A percentile compares a stretch with the other conserved stretches of the same genome.
These are phyloP conservation scores for Penicillium sp. DNA, from an alignment of 2,329 filamentous ascomycete genomes.

Conservation along the genomic window DNA sequence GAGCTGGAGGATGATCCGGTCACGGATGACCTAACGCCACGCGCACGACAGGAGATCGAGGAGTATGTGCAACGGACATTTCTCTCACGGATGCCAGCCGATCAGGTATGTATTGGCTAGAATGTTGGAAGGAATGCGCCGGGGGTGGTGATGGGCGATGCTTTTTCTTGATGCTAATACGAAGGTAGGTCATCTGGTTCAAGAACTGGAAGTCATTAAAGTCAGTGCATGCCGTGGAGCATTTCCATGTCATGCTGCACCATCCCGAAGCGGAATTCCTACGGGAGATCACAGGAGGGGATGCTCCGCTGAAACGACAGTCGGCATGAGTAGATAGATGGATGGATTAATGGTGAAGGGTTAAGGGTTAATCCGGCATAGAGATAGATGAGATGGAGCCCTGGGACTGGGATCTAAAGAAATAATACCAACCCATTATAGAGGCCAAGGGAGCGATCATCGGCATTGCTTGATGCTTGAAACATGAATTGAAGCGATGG, in stretches of 20 bases:
- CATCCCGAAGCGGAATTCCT: slow-evolving; percentile 64
- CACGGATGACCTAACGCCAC: slow-evolving; percentile 58
- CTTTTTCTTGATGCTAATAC: too few species aligned
- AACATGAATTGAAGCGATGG: too few species aligned
- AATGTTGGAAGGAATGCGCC: too few species aligned
- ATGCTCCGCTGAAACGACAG: slow-evolving; percentile 63
- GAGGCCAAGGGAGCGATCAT: too few species aligned
- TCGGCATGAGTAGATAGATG: slow-evolving; percentile 19
- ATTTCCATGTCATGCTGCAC: slow-evolving; percentile 89
- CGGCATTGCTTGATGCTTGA: too few species aligned
- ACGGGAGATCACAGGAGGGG: slow-evolving; percentile 60
- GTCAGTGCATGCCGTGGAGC: slow-evolving; percentile 76
- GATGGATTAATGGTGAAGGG: too few species aligned
- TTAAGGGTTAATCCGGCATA: too few species aligned
- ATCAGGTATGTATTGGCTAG: slow-evolving; percentile 34
- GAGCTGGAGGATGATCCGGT: slow-evolving; percentile 59
- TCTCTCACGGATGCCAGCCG: slow-evolving; percentile 35
- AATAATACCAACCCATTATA: too few species aligned
- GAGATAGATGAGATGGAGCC: too few species aligned
- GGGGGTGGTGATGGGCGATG: too few species aligned
- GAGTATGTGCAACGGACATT: slow-evolving; percentile 63
- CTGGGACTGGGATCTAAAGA: too few species aligned
- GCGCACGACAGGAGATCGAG: slow-evolving; percentile 59
- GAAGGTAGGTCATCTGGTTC: slow-evolving; percentile 79
- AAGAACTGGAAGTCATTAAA: slow-evolving; percentile 87